Percentiles rank a stretch among this genome's conserved stretches.
Evolutionary conservation across 2,329 filamentous ascomycete genomes (phyloP).

Genomic region (Aureobasidium uvarum): DNA sequence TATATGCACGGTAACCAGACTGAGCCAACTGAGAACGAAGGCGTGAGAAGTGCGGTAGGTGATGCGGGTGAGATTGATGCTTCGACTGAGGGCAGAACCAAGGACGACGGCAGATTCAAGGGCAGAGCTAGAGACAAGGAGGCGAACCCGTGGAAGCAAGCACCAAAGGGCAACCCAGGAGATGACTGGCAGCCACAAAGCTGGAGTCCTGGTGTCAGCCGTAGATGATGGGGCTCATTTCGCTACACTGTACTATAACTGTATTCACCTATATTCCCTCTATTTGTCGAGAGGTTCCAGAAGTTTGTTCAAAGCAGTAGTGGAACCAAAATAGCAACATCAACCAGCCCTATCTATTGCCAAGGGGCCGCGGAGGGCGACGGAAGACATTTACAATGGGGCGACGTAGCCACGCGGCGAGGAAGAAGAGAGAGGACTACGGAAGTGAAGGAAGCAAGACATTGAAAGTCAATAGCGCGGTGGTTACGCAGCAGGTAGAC

Average conservation of each 20-base stretch:
- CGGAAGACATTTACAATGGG: not conserved
- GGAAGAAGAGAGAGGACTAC: not conserved
- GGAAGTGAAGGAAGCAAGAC: not conserved
- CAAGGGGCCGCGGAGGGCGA: slow-evolving; percentile 16
- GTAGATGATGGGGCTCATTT: slow-evolving; percentile 31
- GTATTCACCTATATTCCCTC: not conserved
- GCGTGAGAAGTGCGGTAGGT: slow-evolving; percentile 37
- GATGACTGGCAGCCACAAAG: slow-evolving; percentile 50
- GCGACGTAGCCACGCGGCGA: not conserved
- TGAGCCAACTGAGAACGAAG: slow-evolving; percentile 36
- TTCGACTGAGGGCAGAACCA: slow-evolving; percentile 31
- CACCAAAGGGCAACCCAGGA: slow-evolving; percentile 41
- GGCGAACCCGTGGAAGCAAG: slow-evolving; percentile 44
- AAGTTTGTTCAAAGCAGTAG: slow-evolving; percentile 7
- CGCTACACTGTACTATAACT: slow-evolving; percentile 18
- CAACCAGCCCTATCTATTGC: slow-evolving; percentile 13
- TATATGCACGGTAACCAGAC: slow-evolving; percentile 40
- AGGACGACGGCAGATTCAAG: slow-evolving; percentile 38
- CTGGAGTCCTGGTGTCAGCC: slow-evolving; percentile 46
- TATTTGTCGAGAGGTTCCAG: not conserved
- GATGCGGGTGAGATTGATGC: slow-evolving; percentile 38
- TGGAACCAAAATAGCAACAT: slow-evolving; percentile 13
- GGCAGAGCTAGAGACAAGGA: slow-evolving; percentile 33
- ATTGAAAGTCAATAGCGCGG: not conserved
- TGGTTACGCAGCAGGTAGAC: not conserved